Percentiles rank a stretch among this genome's conserved stretches.
Evolutionary conservation across 805 yeast species (phyloP).

Genomic region (Lachancea meyersii): DNA sequence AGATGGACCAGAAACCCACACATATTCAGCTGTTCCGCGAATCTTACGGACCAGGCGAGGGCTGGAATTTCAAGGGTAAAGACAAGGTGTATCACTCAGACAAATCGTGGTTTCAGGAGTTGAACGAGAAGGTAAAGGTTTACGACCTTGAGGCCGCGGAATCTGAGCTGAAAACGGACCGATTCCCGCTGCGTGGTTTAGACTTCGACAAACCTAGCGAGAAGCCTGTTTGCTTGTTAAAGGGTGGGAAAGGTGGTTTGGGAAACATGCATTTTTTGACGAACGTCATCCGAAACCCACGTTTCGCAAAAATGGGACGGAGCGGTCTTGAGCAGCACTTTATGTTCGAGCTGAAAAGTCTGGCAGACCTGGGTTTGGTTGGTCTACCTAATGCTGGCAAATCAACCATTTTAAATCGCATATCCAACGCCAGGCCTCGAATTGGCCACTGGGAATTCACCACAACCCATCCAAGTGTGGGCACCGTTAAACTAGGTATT

Average conservation of each 20-base stretch:
- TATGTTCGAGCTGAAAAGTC: conserved; percentile 73
- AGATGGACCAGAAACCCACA: conserved; percentile 33
- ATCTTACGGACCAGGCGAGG: conserved; percentile 62
- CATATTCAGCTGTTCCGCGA: conserved; percentile 58
- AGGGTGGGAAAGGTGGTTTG: conserved; percentile 91
- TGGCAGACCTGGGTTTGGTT: conserved; percentile 91
- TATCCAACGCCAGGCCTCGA: conserved; percentile 81
- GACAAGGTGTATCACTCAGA: conserved; percentile 63
- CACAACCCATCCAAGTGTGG: conserved; percentile 85
- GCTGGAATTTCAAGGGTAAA: conserved; percentile 83
- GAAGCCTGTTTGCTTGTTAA: conserved; percentile 60
- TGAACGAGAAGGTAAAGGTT: conserved; percentile 56
- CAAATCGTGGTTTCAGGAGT: conserved; percentile 57
- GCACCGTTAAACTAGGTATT: conserved; percentile 67
- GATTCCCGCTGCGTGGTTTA: conserved; percentile 74
- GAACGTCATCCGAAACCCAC: conserved; percentile 75
- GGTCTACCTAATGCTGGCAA: conserved; percentile 98
- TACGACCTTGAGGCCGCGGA: conserved; percentile 55
- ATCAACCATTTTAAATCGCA: conserved; percentile 78
- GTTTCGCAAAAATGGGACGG: conserved; percentile 81
- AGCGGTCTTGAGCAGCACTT: conserved; percentile 59
- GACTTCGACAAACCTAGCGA: conserved; percentile 60
- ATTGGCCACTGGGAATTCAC: conserved; percentile 98
- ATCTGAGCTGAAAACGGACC: conserved; percentile 57
- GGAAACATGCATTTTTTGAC: conserved; percentile 96